Evolutionary conservation across 2,329 filamentous ascomycete genomes (phyloP), one percentile per base, ranked within the genome.

Genomic region (Microdochium nivale): DNA sequence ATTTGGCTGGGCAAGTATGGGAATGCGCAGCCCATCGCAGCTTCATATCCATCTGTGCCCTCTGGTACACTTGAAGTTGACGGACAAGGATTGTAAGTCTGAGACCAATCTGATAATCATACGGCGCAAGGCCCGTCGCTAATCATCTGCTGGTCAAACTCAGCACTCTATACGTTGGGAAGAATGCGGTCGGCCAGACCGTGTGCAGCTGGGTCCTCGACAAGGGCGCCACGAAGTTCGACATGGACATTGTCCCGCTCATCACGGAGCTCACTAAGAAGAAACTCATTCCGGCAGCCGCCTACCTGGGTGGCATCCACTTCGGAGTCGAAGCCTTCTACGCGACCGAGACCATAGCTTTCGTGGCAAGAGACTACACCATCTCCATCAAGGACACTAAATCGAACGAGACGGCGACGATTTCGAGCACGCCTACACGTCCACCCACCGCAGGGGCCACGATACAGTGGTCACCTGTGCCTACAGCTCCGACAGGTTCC

Each of bases 161-260:
- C 40, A 44, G 40, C 21, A 44, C 40, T 23, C 40, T 44, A 7
- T 44, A 44, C 21, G 40, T 44, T 13, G 40, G 40, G 7, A 44
- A 44, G 13, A 44, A 44, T 19, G 40, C 40, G 23, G 40, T 44
- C 40, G 40, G 40, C 40, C 40, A 44, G 21, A 23, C 40, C 13
- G 40, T 44, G 40, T 44, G 40, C 40, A 44, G 40, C 40, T 44
- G 40, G 40, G 40, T 44, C 40, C 40, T 44, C 40, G 40, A 44
- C 40, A 23, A 11, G 14, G 14, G 14, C 9, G 16, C 40, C n/a
- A 44, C 40, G 5, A 44, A 21, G 14, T 44, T 44, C 40, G 23
- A 44, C 16, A 16, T 44, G 14, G 40, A 44, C 40, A 44, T 44
- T 24, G 40, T 44, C 16, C 40, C 40, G n/a, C 40, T 44, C 21